A percentile compares a stretch with the other conserved stretches of the same genome.
phyloP scores from a whole-genome alignment of 441 rosid species.

The Erodium texanum region DNA sequence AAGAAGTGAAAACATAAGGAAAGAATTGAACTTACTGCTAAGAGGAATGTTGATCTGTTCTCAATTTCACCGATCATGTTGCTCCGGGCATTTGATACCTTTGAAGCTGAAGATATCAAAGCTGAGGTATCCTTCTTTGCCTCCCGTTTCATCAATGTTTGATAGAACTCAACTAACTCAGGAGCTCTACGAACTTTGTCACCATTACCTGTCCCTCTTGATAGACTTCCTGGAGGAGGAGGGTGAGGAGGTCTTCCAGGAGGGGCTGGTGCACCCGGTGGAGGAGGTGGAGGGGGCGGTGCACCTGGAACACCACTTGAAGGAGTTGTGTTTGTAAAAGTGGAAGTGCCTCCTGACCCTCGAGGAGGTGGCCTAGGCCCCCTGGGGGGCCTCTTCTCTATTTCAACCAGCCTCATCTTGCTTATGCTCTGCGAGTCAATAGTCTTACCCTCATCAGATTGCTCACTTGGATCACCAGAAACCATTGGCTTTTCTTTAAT shows the following conservation, averaged over 20 bases:
- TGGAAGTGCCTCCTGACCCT: slow-evolving; percentile 31
- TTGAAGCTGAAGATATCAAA: slow-evolving; percentile 56
- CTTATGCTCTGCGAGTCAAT: slow-evolving; percentile 44
- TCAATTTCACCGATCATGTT: slow-evolving; percentile 94
- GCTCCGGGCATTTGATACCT: slow-evolving; percentile 67
- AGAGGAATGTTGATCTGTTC: slow-evolving; percentile 85
- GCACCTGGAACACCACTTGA: slow-evolving; percentile 42
- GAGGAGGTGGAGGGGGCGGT: slow-evolving; percentile 30
- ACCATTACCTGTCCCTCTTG: slow-evolving; percentile 62
- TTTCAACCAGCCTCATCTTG: slow-evolving; percentile 59
- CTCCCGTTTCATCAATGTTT: slow-evolving; percentile 89
- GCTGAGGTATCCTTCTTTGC: slow-evolving; percentile 72
- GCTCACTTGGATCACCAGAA: slow-evolving; percentile 39
- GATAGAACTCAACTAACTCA: slow-evolving; percentile 91
- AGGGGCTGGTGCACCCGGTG: slow-evolving; percentile 34
- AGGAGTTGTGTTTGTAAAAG: slow-evolving; percentile 25
- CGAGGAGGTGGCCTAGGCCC: slow-evolving; percentile 85
- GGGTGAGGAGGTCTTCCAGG: slow-evolving; percentile 54
- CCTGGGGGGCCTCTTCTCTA: slow-evolving; percentile 81
- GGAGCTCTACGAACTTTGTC: slow-evolving; percentile 91
- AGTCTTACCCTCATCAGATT: slow-evolving; percentile 37
- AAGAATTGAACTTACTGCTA: slow-evolving; percentile 49
- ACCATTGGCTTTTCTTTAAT: slow-evolving; percentile 53
- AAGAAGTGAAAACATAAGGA: slow-evolving; percentile 11
- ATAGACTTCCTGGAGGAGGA: slow-evolving; percentile 76